These are phyloP conservation scores for Cladochytrium replicatum DNA, from an alignment of 192 early-diverging fungal species.

Conservation along the genomic window DNA sequence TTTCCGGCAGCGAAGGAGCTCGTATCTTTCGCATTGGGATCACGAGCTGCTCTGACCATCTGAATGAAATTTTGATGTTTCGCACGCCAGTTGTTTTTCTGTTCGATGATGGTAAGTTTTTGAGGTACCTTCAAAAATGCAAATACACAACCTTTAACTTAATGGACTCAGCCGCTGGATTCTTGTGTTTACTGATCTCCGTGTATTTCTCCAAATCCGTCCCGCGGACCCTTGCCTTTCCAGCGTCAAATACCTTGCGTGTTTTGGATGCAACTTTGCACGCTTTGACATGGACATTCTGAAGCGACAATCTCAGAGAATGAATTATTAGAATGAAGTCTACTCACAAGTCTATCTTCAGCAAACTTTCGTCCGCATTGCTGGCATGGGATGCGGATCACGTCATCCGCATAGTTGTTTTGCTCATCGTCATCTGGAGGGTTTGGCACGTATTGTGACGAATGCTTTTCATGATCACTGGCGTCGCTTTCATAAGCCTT, in stretches of 20 bases:
- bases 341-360: conserved; percentile 28
- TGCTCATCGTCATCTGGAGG: background rate
- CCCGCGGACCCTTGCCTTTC: conserved; percentile 33
- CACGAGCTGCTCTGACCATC: too few relatives aligned
- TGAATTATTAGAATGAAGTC: too few relatives aligned
- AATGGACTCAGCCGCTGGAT: too few relatives aligned
- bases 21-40: too few relatives aligned
- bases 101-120: too few relatives aligned
- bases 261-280: conserved; percentile 22
- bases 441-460: background rate
- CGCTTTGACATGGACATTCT: conserved; percentile 16
- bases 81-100: too few relatives aligned
- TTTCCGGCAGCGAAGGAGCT: too few relatives aligned
- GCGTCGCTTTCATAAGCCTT: background rate
- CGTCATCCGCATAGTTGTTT: background rate
- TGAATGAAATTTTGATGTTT: too few relatives aligned
- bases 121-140: too few relatives aligned
- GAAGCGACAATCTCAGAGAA: background rate
- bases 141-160: too few relatives aligned
- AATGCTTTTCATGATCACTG: background rate
- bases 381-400: conserved; percentile 20
- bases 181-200: too few relatives aligned
- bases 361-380: conserved; percentile 39
- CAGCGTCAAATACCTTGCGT: conserved; percentile 39
- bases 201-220: conserved; percentile 45